Evolutionary conservation across 805 yeast species (phyloP).

Genomic region (Teunomyces cretensis): DNA sequence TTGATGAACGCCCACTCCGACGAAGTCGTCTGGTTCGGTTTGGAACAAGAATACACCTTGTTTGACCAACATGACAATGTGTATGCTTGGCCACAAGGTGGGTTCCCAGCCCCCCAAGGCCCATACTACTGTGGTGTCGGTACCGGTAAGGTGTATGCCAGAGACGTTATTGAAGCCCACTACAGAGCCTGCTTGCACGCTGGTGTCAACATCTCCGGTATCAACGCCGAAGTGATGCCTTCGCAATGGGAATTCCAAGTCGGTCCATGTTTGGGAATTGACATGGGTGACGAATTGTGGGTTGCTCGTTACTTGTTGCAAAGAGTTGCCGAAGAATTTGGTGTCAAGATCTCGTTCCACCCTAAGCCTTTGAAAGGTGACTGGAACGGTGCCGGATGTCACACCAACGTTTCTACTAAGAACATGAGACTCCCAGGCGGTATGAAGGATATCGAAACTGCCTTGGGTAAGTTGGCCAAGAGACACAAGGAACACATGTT

Average conservation of each 20-base stretch:
- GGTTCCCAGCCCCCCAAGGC: conserved; percentile 99
- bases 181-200: conserved; percentile 96
- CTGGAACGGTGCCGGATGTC: conserved; percentile 99
- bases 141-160: conserved; percentile 94
- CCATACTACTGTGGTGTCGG: conserved; percentile 99
- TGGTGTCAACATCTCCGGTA: conserved; percentile 89
- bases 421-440: conserved; percentile 94
- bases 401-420: conserved; percentile 95
- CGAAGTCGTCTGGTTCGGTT: conserved; percentile 93
- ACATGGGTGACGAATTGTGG: conserved; percentile 98
- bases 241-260: conserved; percentile 99
- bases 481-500: conserved; percentile 97
- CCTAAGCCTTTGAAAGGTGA: conserved; percentile 99
- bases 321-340: conserved; percentile 98
- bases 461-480: conserved; percentile 88
- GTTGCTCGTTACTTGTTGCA: conserved; percentile 88
- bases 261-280: conserved; percentile 94
- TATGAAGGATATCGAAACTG: conserved; percentile 89
- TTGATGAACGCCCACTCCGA: conserved; percentile 87
- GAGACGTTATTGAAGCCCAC: conserved; percentile 98
- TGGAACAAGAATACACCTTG: conserved; percentile 97
- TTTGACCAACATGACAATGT: conserved; percentile 87
- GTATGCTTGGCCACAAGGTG: conserved; percentile 99
- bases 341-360: conserved; percentile 97
- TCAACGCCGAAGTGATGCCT: conserved; percentile 99